These are phyloP conservation scores for Cryphonectria naterciae DNA, from an alignment of 2,329 filamentous ascomycete genomes.

Conservation along the genomic window DNA sequence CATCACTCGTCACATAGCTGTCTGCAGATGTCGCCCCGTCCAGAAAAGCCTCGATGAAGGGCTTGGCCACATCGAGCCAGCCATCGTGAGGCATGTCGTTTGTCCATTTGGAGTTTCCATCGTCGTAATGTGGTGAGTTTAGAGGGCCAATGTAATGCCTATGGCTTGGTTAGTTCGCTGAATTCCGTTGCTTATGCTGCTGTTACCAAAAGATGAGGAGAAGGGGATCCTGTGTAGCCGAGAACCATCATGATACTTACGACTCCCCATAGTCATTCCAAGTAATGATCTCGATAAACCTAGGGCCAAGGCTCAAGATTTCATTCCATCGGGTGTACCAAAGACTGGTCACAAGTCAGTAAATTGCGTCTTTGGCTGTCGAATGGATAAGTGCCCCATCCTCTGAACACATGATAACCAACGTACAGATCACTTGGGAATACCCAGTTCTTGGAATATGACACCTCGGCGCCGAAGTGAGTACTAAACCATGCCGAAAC, in stretches of 20 bases:
- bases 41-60: constrained; percentile 58
- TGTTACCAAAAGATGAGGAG: neutral
- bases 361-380: neutral
- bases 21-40: constrained; percentile 43
- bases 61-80: constrained; percentile 57
- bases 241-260: neutral
- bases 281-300: constrained; percentile 53
- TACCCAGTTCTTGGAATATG: constrained; percentile 58
- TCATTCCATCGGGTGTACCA: constrained; percentile 63
- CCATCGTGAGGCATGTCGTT: constrained; percentile 57
- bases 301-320: constrained; percentile 48
- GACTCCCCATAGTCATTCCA: constrained; percentile 58
- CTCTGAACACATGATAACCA: neutral
- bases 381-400: neutral
- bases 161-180: neutral
- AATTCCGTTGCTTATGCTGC: neutral
- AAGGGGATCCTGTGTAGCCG: neutral
- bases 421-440: constrained; percentile 57
- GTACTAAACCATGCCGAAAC: constrained; percentile 46
- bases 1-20: constrained; percentile 48
- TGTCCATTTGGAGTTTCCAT: constrained; percentile 52
- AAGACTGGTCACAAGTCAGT: constrained; percentile 34
- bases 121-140: constrained; percentile 46
- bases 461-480: constrained; percentile 49
- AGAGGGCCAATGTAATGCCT: constrained; percentile 56